Evolutionary conservation across 2,329 filamentous ascomycete genomes (phyloP).

Genomic region (Aspergillus sp.): DNA sequence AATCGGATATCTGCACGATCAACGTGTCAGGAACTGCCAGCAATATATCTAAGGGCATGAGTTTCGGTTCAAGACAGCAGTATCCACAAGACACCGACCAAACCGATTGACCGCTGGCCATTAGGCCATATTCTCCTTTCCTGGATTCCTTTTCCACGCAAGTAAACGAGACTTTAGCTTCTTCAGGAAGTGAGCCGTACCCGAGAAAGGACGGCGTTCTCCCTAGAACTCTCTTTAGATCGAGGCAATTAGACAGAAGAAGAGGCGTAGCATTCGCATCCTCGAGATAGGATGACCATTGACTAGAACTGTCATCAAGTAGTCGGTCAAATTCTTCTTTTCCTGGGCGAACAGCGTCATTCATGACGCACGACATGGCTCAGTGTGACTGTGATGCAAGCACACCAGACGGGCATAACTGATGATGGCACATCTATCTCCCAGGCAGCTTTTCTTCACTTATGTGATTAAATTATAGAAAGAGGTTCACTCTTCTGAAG

Average conservation of each 20-base stretch:
- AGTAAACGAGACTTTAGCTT: slow-evolving; percentile 8
- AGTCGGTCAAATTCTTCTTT: slow-evolving; percentile 9
- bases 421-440: no score
- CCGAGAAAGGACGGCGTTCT: slow-evolving; percentile 13
- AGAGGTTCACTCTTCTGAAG: no score
- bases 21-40: slow-evolving; percentile 4
- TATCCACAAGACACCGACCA: slow-evolving; percentile 12
- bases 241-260: slow-evolving; percentile 8
- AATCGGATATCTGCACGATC: slow-evolving; percentile 10
- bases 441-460: no score
- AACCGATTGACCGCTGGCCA: slow-evolving; percentile 12
- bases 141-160: slow-evolving; percentile 10
- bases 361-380: slow-evolving; percentile 1
- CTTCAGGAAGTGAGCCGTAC: slow-evolving; percentile 2
- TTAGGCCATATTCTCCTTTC: slow-evolving; percentile 5
- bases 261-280: slow-evolving; percentile 2
- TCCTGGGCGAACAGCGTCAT: slow-evolving; percentile 8
- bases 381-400: no score
- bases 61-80: slow-evolving; percentile 9
- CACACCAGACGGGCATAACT: no score
- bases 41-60: slow-evolving; percentile 11
- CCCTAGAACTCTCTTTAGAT: slow-evolving; percentile 8
- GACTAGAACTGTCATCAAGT: slow-evolving; percentile 9
- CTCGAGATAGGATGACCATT: slow-evolving; percentile 9
- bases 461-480: no score